Percentiles rank a stretch among this genome's conserved stretches.
Evolutionary conservation across 164 flowering plant species (phyloP).

Genomic region (Warburgia ugandensis): DNA sequence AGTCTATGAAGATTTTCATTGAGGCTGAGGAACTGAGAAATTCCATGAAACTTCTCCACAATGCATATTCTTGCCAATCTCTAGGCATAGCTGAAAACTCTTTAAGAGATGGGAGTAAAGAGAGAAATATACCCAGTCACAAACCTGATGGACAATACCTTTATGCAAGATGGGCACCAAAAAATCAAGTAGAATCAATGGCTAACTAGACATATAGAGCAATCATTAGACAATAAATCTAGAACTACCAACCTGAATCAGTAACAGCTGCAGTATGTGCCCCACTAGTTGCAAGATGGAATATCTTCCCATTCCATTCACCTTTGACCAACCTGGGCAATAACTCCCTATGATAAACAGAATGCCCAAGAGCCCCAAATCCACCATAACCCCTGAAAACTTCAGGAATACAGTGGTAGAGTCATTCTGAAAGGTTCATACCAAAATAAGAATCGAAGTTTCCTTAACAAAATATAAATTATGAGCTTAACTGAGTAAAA

Average conservation of each 20-base stretch:
- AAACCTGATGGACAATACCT: no score
- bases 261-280: conserved; percentile 84
- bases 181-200: background rate
- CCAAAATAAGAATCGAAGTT: no score
- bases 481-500: no score
- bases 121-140: no score
- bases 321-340: conserved; percentile 69
- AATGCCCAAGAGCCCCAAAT: conserved; percentile 95
- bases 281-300: conserved; percentile 79
- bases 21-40: no score
- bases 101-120: no score
- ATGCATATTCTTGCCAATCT: no score
- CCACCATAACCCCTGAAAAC: conserved; percentile 99
- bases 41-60: background rate
- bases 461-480: no score
- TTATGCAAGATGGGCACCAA: background rate
- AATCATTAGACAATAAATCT: background rate
- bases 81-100: no score
- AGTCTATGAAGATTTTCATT: no score
- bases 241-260: conserved; percentile 43
- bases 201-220: background rate
- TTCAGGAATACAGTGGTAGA: conserved; percentile 22
- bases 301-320: conserved; percentile 52
- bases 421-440: background rate
- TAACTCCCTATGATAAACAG: conserved; percentile 72